Base-by-base conservation (phyloP, 225 moss, liverwort and hornwort genomes). In the Sphagnum tenellum region DNA sequence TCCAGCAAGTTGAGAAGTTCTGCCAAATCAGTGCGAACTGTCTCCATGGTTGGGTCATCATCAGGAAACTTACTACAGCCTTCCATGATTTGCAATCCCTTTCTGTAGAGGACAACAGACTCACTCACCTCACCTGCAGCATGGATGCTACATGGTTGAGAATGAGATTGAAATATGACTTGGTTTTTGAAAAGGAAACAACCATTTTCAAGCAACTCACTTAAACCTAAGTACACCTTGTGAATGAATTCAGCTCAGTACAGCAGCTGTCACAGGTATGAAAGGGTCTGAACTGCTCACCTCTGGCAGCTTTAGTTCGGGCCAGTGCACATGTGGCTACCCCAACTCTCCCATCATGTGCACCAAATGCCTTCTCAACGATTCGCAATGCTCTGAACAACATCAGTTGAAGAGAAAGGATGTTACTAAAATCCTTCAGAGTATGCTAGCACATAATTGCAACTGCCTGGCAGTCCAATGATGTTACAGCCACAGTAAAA, bases 271-370 rank as follows among this genome's bases (percentile, higher is more conserved):
- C 29, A 29, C 29, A 29, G 29, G 29, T 29, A 63, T 5, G 12
- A 58, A 58, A 3, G 9, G 44, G 10, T 13, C 9, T 12, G 14
- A 44, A 52, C 5, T 12, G 58, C n/a, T 57, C 12, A 94, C 94
- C 91, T 74, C 70, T 74, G 44, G 88, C 70, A 69, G 77, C 79
- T 77, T 81, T 79, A 50, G 74, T 83, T 66, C 91, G 87, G 64
- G 91, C 94, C 64, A 94, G 69, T 12, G 89, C 91, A 81, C 91
- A 95, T 72, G 76, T 89, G 63, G 94, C 94, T 67, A 95, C 75
- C 46, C 89, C 94, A 62, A 81, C 83, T 71, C 91, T 82, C 59
- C 86, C 91, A 66, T 95, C 91, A 65, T 65, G 67, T 77, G 75
- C 65, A 74, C 89, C 94, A 69, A 79, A 89, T 2, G 70, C 74